These are phyloP conservation scores for Stagonosporopsis chrysanthemi DNA, from an alignment of 2,329 filamentous ascomycete genomes.

Conservation along the genomic window DNA sequence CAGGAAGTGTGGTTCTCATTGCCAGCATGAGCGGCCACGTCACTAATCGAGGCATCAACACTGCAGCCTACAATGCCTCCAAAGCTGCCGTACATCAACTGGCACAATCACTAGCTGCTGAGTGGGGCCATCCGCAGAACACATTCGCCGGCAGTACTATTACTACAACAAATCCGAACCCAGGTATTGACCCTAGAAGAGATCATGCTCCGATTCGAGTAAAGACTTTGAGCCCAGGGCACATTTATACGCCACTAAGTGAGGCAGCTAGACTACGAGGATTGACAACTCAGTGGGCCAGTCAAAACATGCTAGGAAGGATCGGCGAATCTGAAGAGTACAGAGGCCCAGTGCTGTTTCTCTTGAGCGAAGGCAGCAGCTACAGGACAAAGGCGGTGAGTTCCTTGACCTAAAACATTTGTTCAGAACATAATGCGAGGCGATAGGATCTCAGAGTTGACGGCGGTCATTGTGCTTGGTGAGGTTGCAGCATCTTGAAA, in stretches of 20 bases:
- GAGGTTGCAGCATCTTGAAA: neutral
- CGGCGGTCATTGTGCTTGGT: constrained; percentile 52
- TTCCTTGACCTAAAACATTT: neutral
- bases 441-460: constrained; percentile 51
- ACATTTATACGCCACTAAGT: constrained; percentile 58
- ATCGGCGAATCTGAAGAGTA: constrained; percentile 44
- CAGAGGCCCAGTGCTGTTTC: constrained; percentile 39
- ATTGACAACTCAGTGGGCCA: constrained; percentile 40
- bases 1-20: constrained; percentile 24
- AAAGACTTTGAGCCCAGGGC: constrained; percentile 62
- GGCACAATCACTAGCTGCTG: constrained; percentile 59
- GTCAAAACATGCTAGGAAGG: constrained; percentile 46
- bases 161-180: constrained; percentile 29
- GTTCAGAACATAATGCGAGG: neutral
- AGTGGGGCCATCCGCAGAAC: constrained; percentile 52
- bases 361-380: constrained; percentile 54
- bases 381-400: constrained; percentile 64
- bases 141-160: constrained; percentile 50
- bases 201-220: constrained; percentile 56
- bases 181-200: constrained; percentile 16
- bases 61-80: constrained; percentile 61
- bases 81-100: constrained; percentile 64
- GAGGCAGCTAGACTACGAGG: constrained; percentile 41
- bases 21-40: constrained; percentile 49
- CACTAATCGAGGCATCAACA: constrained; percentile 50